Conservation (phyloP, 495 filamentous ascomycete genomes). For the Cryomyces minteri region DNA sequence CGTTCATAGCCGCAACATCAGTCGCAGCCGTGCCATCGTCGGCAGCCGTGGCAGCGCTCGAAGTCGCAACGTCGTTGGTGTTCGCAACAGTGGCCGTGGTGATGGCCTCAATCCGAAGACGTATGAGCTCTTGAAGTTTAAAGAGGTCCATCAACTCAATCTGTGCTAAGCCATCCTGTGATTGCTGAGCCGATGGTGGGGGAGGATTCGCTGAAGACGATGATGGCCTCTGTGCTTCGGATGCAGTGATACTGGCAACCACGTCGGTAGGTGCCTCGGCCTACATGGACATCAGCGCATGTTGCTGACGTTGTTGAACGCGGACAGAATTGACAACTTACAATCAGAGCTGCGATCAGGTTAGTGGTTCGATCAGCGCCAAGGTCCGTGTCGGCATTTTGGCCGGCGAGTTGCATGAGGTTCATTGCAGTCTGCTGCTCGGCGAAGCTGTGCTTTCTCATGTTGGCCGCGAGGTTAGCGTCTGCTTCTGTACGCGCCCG, state of each 20-base stretch:
- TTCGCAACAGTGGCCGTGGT: not conserved
- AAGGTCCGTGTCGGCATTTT: slow-evolving; percentile 15
- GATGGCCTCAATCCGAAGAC: not conserved
- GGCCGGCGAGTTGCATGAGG: slow-evolving; percentile 27
- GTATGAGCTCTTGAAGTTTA: too few relatives aligned
- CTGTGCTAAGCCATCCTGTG: too few relatives aligned
- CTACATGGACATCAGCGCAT: slow-evolving; percentile 11
- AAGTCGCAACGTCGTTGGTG: not conserved
- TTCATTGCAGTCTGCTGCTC: slow-evolving; percentile 38
- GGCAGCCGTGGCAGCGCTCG: not conserved
- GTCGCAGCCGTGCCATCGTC: not conserved
- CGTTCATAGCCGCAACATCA: not conserved
- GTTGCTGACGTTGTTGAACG: slow-evolving; percentile 10
- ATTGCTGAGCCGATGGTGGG: too few relatives aligned
- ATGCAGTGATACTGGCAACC: slow-evolving; percentile 5
- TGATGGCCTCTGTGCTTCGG: not conserved
- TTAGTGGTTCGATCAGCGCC: slow-evolving; percentile 9
- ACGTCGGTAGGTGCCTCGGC: slow-evolving; percentile 18
- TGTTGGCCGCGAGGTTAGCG: slow-evolving; percentile 4
- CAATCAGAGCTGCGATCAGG: slow-evolving; percentile 16
- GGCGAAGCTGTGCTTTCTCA: slow-evolving; percentile 13
- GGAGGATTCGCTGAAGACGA: too few relatives aligned
- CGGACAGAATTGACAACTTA: slow-evolving; percentile 8
- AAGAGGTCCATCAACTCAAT: too few relatives aligned
- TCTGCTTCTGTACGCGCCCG: slow-evolving; percentile 3